A percentile compares a stretch with the other conserved stretches of the same genome.
These are phyloP conservation scores for Moesziomyces sp. DNA, from an alignment of 1,284 basidiomycete genomes.

Conservation along the genomic window DNA sequence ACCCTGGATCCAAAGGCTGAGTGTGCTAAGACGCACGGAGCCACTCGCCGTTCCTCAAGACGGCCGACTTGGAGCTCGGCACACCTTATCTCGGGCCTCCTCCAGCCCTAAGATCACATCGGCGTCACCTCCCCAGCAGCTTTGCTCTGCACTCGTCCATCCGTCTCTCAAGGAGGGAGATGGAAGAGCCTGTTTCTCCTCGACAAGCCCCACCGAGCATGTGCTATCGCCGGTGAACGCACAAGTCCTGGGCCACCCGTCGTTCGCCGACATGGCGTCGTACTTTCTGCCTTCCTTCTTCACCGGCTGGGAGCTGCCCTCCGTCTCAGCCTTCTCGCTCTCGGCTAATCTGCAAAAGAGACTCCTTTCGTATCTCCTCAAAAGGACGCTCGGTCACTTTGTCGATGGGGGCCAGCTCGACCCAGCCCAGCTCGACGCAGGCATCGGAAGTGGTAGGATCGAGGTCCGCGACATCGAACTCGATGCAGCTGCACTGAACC, in stretches of 20 bases:
- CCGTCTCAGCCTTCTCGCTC: constrained; percentile 67
- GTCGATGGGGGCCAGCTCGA: constrained; percentile 89
- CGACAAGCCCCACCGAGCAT: constrained; percentile 6
- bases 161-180: neutral
- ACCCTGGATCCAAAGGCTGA: constrained; percentile 22
- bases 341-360: constrained; percentile 86
- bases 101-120: neutral
- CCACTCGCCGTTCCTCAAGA: neutral
- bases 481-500: constrained; percentile 70
- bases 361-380: constrained; percentile 88
- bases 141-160: neutral
- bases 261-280: constrained; percentile 22
- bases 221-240: constrained; percentile 15
- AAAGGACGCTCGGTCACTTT: constrained; percentile 83
- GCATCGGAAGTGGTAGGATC: constrained; percentile 86
- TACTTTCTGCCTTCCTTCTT: constrained; percentile 46
- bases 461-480: constrained; percentile 86
- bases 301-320: constrained; percentile 42
- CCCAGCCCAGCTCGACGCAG: constrained; percentile 85
- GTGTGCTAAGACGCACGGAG: neutral
- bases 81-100: too few species aligned
- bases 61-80: too few species aligned
- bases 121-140: neutral
- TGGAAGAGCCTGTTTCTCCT: neutral
- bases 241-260: constrained; percentile 7